Conservation (phyloP, 208 protist species). For the Borovskyia barvae region DNA sequence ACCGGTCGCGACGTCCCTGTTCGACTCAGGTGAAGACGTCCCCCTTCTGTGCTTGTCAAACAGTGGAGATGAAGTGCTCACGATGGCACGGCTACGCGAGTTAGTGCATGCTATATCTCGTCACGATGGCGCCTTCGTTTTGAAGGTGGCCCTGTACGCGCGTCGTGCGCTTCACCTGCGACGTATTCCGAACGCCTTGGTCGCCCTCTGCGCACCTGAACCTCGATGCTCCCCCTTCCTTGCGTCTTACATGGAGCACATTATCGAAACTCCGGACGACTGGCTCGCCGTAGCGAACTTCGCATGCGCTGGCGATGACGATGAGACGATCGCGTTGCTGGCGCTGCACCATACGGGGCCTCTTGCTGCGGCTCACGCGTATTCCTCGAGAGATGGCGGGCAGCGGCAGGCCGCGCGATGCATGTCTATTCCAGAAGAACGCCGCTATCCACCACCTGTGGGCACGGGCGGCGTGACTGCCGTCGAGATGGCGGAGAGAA, state of each 20-base stretch:
- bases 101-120: slow-evolving; percentile 61
- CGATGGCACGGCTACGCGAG: slow-evolving; percentile 36
- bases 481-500: too few relatives aligned
- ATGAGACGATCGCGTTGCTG: too few relatives aligned
- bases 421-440: too few relatives aligned
- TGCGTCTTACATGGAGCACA: slow-evolving; percentile 74
- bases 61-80: slow-evolving; percentile 3
- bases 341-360: too few relatives aligned
- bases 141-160: slow-evolving; percentile 92
- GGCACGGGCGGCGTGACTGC: too few relatives aligned
- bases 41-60: too few relatives aligned
- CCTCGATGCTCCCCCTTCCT: slow-evolving; percentile 82
- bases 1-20: not conserved
- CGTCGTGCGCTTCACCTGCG: slow-evolving; percentile 93
- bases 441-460: too few relatives aligned
- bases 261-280: slow-evolving; percentile 89
- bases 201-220: slow-evolving; percentile 79
- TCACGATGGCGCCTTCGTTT: slow-evolving; percentile 83
- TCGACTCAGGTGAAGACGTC: too few relatives aligned
- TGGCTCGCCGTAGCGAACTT: slow-evolving; percentile 93
- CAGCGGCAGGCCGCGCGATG: too few relatives aligned
- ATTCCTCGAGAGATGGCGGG: too few relatives aligned
- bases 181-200: slow-evolving; percentile 88
- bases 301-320: slow-evolving; percentile 64
- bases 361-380: too few relatives aligned